A percentile compares a stretch with the other conserved stretches of the same genome.
Conservation (phyloP, 345 rosid genomes). For the Populus ilicifolia region DNA sequence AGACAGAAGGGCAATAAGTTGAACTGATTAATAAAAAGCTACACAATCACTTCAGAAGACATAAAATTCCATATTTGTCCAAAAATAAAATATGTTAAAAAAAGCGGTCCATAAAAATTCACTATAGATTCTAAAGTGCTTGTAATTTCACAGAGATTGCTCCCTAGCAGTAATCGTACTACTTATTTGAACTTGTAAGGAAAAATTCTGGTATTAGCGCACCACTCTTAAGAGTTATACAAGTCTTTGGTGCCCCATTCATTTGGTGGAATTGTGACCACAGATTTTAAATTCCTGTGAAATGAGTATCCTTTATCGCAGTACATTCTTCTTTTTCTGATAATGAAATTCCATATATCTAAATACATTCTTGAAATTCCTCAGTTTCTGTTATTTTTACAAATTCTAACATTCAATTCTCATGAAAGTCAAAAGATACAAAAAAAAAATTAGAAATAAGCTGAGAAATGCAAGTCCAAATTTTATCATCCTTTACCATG, state of each 20-base stretch:
- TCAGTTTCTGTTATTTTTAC: not conserved
- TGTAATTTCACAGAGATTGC: not conserved
- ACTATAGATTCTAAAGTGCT: not conserved
- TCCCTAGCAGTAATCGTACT: not conserved
- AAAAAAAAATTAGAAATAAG: not conserved
- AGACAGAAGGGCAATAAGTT: slow-evolving; percentile 22
- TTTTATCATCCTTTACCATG: no score
- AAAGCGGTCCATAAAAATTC: not conserved
- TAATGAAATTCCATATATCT: not conserved
- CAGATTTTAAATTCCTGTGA: not conserved
- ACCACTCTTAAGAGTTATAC: not conserved
- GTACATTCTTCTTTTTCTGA: not conserved
- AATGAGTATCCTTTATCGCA: not conserved
- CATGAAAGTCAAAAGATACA: not conserved
- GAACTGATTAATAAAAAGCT: slow-evolving; percentile 8
- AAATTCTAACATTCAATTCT: not conserved
- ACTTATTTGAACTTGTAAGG: not conserved
- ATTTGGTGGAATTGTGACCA: not conserved
- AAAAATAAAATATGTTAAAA: not conserved
- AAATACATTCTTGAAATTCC: not conserved
- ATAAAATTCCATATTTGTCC: not conserved
- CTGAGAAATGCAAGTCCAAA: not conserved
- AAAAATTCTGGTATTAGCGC: not conserved
- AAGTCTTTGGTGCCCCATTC: not conserved
- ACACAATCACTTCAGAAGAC: not conserved